Evolutionary conservation across 768 basidiomycete genomes (phyloP).

Genomic region (Lentinus brumalis): DNA sequence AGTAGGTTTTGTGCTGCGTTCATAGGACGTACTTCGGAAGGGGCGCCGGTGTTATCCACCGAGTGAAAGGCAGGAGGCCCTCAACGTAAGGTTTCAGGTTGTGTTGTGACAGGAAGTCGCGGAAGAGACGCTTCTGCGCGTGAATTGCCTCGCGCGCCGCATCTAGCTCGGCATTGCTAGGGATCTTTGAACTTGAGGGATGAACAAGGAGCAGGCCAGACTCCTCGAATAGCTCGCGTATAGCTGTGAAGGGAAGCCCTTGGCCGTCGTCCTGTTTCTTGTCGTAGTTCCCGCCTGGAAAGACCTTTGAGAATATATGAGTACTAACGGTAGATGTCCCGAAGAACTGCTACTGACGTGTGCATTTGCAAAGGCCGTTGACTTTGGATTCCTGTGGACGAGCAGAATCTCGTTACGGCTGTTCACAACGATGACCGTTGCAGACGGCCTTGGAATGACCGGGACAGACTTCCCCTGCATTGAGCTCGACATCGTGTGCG

Average conservation of each 20-base stretch:
- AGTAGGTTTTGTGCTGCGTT: background rate
- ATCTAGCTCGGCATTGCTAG: conserved; percentile 47
- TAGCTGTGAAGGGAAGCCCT: conserved; percentile 56
- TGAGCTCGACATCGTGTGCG: background rate
- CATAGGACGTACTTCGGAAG: conserved; percentile 44
- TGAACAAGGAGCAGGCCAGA: conserved; percentile 67
- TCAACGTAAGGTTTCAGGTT: conserved; percentile 45
- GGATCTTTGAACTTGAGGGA: conserved; percentile 23
- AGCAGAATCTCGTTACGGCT: conserved; percentile 66
- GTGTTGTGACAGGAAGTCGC: conserved; percentile 51
- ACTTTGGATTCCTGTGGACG: conserved; percentile 68
- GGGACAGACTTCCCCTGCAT: background rate
- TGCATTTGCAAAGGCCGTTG: conserved; percentile 64
- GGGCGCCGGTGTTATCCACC: conserved; percentile 71
- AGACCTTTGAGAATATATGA: conserved; percentile 50
- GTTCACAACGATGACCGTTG: conserved; percentile 69
- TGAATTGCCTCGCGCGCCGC: conserved; percentile 59
- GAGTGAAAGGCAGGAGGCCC: conserved; percentile 66
- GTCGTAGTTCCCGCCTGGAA: conserved; percentile 76
- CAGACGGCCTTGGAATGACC: conserved; percentile 55
- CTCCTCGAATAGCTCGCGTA: conserved; percentile 80
- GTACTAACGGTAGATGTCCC: background rate
- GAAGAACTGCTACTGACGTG: conserved; percentile 38
- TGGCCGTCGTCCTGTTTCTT: conserved; percentile 53
- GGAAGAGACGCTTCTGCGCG: conserved; percentile 50